phyloP scores from a whole-genome alignment of 805 yeast species.

The Lipomyces kockii region DNA sequence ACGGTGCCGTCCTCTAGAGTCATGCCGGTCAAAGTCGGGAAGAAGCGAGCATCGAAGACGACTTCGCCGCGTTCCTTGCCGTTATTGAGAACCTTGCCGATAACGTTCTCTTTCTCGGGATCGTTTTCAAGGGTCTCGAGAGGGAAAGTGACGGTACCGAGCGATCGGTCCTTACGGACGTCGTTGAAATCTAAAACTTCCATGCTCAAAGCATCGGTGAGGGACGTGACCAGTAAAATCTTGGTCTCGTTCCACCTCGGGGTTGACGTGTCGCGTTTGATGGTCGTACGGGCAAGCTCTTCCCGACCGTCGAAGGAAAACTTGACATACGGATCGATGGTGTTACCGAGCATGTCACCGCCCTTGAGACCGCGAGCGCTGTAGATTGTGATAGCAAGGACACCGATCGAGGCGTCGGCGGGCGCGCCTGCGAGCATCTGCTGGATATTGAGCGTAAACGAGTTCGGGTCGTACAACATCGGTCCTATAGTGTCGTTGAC shows the following conservation, averaged over 20 bases:
- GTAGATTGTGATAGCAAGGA: constrained; percentile 69
- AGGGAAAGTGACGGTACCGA: constrained; percentile 79
- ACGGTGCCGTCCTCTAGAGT: constrained; percentile 76
- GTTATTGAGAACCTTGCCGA: constrained; percentile 71
- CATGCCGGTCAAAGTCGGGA: constrained; percentile 65
- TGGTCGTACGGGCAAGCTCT: constrained; percentile 69
- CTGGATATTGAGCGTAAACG: constrained; percentile 90
- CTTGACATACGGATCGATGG: constrained; percentile 87
- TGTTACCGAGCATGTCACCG: constrained; percentile 69
- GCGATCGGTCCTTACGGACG: constrained; percentile 70
- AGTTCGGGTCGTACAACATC: constrained; percentile 83
- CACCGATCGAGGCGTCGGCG: constrained; percentile 81
- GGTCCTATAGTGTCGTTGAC: constrained; percentile 87
- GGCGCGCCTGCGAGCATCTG: constrained; percentile 86
- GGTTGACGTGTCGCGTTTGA: constrained; percentile 64
- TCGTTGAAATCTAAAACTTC: constrained; percentile 78
- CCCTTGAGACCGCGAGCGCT: constrained; percentile 72
- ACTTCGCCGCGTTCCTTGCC: constrained; percentile 82
- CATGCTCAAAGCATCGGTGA: constrained; percentile 81
- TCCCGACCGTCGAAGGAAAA: constrained; percentile 52
- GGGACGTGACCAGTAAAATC: constrained; percentile 68
- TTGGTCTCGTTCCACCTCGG: constrained; percentile 88
- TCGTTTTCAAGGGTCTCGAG: constrained; percentile 66
- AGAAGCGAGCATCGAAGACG: constrained; percentile 69
- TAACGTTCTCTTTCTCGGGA: constrained; percentile 51